phyloP scores from a whole-genome alignment of 352 stramenopile genomes.

The Blastocystis sp. region DNA sequence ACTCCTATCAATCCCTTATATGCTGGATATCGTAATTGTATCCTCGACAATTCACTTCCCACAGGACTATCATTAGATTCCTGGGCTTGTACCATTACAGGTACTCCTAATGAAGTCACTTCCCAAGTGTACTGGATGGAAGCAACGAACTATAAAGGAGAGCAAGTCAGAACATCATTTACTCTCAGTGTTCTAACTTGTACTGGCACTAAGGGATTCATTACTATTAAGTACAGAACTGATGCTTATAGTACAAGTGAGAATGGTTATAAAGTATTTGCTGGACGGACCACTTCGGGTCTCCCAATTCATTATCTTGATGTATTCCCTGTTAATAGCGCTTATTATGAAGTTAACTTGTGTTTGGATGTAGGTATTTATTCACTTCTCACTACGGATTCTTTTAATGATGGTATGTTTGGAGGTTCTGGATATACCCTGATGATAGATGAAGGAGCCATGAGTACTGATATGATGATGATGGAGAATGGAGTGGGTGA shows the following conservation, averaged over 20 bases:
- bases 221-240: not conserved
- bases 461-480: not conserved
- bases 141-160: no score
- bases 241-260: not conserved
- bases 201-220: not conserved
- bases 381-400: not conserved
- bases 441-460: not conserved
- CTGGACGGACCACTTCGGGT: not conserved
- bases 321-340: not conserved
- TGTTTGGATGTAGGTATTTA: not conserved
- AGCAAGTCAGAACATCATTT: not conserved
- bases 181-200: not conserved
- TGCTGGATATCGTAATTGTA: not conserved
- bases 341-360: not conserved
- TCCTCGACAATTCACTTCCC: not conserved
- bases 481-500: not conserved
- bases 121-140: no score
- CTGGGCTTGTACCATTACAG: not conserved
- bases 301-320: not conserved
- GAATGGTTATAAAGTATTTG: not conserved
- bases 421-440: not conserved
- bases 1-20: not conserved
- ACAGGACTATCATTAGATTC: not conserved
- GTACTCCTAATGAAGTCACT: conserved; percentile 20
- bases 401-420: not conserved